A percentile compares a stretch with the other conserved stretches of the same genome.
phyloP scores from a whole-genome alignment of 768 basidiomycete genomes.

The Naganishia onofrii region DNA sequence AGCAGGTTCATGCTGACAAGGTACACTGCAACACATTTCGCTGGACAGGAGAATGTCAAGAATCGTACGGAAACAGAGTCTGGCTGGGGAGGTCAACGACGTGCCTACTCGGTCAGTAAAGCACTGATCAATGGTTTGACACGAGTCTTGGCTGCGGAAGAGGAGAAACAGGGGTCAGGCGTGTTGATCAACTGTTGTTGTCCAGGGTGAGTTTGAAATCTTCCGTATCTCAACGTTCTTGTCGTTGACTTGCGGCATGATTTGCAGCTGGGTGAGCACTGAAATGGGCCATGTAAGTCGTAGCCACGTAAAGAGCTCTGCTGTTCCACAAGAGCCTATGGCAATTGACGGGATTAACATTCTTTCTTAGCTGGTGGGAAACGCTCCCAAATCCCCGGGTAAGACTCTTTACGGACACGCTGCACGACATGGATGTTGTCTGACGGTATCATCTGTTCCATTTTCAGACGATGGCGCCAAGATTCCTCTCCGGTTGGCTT shows the following conservation, averaged over 20 bases:
- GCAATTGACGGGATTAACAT: neutral
- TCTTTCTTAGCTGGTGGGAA: slow-evolving; percentile 9
- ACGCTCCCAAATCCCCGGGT: slow-evolving; percentile 23
- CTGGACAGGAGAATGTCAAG: slow-evolving; percentile 6
- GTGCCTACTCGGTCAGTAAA: slow-evolving; percentile 29
- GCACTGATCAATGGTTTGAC: slow-evolving; percentile 27
- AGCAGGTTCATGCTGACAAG: neutral
- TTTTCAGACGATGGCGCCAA: slow-evolving; percentile 24
- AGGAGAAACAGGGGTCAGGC: neutral
- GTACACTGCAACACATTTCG: neutral
- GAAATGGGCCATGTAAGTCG: slow-evolving; percentile 28
- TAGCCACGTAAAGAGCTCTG: too few species aligned
- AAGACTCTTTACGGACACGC: neutral
- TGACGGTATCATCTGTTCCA: neutral
- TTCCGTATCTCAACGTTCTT: neutral
- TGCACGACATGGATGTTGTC: neutral
- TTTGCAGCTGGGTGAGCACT: slow-evolving; percentile 26
- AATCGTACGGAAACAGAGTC: slow-evolving; percentile 18
- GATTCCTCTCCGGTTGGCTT: slow-evolving; percentile 21
- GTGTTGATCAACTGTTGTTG: slow-evolving; percentile 29
- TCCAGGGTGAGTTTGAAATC: slow-evolving; percentile 20
- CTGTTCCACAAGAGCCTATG: neutral
- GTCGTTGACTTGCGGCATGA: neutral
- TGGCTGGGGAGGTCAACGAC: slow-evolving; percentile 24
- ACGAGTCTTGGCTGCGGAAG: slow-evolving; percentile 18